These are phyloP conservation scores for Inonotus obliquus DNA, from an alignment of 1,284 basidiomycete genomes.

Conservation along the genomic window DNA sequence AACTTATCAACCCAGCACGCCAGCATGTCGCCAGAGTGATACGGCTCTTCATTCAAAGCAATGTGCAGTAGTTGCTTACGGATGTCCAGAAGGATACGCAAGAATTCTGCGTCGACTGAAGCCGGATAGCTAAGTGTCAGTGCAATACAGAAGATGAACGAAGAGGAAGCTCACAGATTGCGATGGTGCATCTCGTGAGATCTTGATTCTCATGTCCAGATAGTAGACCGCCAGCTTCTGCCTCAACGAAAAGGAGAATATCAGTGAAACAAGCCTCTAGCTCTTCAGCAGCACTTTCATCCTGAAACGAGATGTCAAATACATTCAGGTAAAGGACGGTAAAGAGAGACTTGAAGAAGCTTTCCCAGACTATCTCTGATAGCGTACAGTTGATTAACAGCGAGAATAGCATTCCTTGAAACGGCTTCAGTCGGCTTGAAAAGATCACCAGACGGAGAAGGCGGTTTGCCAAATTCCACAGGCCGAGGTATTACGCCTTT, in stretches of 20 bases:
- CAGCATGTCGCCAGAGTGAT: slow-evolving; percentile 23
- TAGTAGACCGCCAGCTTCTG: not conserved
- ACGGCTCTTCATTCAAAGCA: not conserved
- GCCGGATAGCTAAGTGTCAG: not conserved
- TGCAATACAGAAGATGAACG: not conserved
- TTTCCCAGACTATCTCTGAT: not conserved
- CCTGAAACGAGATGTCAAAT: not conserved
- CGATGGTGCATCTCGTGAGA: not conserved
- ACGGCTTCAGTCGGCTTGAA: not conserved
- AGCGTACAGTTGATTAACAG: not conserved
- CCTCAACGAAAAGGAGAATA: slow-evolving; percentile 8
- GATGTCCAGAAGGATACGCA: slow-evolving; percentile 8
- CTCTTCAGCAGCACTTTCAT: not conserved
- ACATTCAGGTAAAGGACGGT: not conserved
- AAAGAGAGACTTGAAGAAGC: not conserved
- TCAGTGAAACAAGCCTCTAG: not conserved
- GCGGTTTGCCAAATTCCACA: not conserved
- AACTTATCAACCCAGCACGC: slow-evolving; percentile 62
- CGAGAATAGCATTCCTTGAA: not conserved
- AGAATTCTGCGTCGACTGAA: slow-evolving; percentile 6
- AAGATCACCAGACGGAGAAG: not conserved
- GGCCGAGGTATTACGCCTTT: not conserved
- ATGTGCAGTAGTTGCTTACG: slow-evolving; percentile 1
- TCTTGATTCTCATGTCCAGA: not conserved
- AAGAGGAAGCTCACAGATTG: slow-evolving; percentile 3